Conservation (phyloP, 2,329 filamentous ascomycete species). For the Colletotrichum orbiculare region DNA sequence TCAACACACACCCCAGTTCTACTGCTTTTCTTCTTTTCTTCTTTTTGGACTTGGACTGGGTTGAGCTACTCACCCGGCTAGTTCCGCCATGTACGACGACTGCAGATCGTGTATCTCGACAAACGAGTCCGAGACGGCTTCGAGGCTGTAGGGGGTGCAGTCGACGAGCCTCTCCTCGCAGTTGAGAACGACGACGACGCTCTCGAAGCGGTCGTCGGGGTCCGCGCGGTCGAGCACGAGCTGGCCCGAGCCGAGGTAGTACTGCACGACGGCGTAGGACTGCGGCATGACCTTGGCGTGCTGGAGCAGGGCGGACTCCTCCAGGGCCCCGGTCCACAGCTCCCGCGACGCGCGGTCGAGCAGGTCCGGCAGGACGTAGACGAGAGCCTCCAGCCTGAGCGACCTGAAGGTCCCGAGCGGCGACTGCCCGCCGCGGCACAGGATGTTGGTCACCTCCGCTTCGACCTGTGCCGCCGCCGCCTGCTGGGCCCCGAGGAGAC, state of each 20-base stretch:
- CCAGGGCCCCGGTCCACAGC: not conserved
- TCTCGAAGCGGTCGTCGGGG: not conserved
- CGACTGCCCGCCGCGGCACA: not conserved
- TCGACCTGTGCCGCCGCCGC: not conserved
- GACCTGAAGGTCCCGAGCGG: not conserved
- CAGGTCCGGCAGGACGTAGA: slow-evolving; percentile 3
- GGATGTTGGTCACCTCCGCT: not conserved
- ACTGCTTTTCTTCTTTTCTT: too few species aligned
- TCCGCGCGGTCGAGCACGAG: not conserved
- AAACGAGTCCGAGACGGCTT: not conserved
- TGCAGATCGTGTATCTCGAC: not conserved
- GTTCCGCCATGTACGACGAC: not conserved
- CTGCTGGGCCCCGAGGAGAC: not conserved
- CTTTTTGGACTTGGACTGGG: not conserved
- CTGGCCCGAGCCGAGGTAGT: slow-evolving; percentile 1
- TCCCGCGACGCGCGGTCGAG: not conserved
- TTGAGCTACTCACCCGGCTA: not conserved
- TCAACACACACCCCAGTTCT: not conserved
- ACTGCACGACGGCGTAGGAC: slow-evolving; percentile 3
- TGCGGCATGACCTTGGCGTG: slow-evolving; percentile 8
- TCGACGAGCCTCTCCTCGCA: not conserved
- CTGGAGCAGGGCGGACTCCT: slow-evolving; percentile 4
- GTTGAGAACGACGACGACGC: not conserved
- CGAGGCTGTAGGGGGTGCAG: not conserved
- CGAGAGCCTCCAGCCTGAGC: slow-evolving; percentile 1